phyloP scores from a whole-genome alignment of 1,139 yeast genomes.

The Yamadazyma mexicana region DNA sequence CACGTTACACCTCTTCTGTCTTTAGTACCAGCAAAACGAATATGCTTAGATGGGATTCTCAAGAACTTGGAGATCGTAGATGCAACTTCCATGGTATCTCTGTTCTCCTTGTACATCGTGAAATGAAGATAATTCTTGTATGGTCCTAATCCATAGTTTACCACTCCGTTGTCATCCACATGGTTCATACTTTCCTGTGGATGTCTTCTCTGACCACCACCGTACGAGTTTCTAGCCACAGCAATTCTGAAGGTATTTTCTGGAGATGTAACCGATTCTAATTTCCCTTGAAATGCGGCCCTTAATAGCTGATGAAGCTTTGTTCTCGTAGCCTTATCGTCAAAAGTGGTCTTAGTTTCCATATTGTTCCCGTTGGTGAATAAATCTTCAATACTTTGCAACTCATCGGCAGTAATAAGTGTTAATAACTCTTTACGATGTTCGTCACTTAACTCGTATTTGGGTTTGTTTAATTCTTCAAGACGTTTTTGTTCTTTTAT shows the following conservation, averaged over 20 bases:
- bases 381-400: slow-evolving; percentile 53
- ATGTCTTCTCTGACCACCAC: slow-evolving; percentile 25
- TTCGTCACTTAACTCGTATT: slow-evolving; percentile 47
- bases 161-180: slow-evolving; percentile 46
- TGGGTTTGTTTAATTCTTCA: slow-evolving; percentile 28
- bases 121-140: slow-evolving; percentile 71
- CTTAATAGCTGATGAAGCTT: slow-evolving; percentile 75
- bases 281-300: slow-evolving; percentile 66
- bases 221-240: slow-evolving; percentile 37
- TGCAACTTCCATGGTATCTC: slow-evolving; percentile 97
- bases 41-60: slow-evolving; percentile 65
- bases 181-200: slow-evolving; percentile 50
- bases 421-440: slow-evolving; percentile 48
- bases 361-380: slow-evolving; percentile 58
- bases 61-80: slow-evolving; percentile 69
- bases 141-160: slow-evolving; percentile 66
- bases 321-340: slow-evolving; percentile 73
- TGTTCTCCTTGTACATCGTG: slow-evolving; percentile 86
- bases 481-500: slow-evolving; percentile 28
- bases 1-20: slow-evolving; percentile 96
- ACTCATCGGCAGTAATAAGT: slow-evolving; percentile 60
- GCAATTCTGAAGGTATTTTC: slow-evolving; percentile 65
- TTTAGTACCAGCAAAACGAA: slow-evolving; percentile 92
- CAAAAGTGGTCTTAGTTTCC: slow-evolving; percentile 58
- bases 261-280: slow-evolving; percentile 78